Conservation (phyloP, 139 green algal species). For the Gonium pectorale region DNA sequence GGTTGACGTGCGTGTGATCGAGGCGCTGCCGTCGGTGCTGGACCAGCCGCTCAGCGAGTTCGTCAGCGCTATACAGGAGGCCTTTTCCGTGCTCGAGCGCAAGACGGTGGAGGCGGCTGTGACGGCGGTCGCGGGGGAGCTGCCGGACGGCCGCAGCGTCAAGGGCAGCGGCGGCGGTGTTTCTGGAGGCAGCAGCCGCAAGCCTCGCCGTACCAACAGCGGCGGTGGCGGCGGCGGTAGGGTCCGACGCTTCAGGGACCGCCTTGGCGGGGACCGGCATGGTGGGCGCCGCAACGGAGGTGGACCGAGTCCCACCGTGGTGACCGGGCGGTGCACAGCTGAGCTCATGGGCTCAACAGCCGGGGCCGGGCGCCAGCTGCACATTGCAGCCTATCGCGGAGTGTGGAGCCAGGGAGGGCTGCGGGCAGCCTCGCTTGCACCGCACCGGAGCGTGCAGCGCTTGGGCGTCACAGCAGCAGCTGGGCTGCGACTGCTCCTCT, state of each 20-base stretch:
- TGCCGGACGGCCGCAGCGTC: background rate
- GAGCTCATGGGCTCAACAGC: background rate
- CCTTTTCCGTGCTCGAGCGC: background rate
- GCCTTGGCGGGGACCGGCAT: too few relatives aligned
- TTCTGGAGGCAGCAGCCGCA: background rate
- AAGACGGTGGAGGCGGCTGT: background rate
- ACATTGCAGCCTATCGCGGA: background rate
- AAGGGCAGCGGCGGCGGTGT: background rate
- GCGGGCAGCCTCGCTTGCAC: constrained; percentile 16
- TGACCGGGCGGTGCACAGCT: background rate
- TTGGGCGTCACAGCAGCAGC: background rate
- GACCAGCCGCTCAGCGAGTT: background rate
- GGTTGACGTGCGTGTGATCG: constrained; percentile 6
- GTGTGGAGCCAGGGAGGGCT: background rate
- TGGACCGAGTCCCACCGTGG: too few relatives aligned
- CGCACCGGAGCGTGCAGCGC: constrained; percentile 3
- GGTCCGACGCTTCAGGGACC: background rate
- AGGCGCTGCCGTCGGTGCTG: constrained; percentile 13
- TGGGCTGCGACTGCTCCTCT: constrained; percentile 2
- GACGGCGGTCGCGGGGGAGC: background rate
- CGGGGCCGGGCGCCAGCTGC: constrained; percentile 1
- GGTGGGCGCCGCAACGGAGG: too few relatives aligned
- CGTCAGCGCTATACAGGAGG: background rate
- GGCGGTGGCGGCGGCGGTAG: background rate
- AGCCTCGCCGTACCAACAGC: background rate